Evolutionary conservation across 2,329 filamentous ascomycete species (phyloP).

Genomic region (Trichoderma sp.): DNA sequence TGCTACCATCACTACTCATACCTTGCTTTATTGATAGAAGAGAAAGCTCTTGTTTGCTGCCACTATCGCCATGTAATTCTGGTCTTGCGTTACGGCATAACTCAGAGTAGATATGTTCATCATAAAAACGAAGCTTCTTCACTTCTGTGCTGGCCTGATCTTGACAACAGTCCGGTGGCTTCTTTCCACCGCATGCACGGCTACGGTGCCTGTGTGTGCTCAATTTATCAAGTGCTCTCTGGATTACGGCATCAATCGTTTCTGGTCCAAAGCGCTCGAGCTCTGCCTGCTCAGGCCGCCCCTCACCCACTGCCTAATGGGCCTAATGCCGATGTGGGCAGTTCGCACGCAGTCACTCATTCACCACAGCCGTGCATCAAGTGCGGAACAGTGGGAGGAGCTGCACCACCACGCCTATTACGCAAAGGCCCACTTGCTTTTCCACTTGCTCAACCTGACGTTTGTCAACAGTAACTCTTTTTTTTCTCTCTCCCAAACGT

Average conservation of each 20-base stretch:
- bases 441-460: conserved; percentile 42
- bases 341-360: conserved; percentile 6
- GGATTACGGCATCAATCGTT: not conserved
- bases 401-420: conserved; percentile 38
- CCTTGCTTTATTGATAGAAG: too few species aligned
- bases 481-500: conserved; percentile 32
- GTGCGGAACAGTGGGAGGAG: conserved; percentile 29
- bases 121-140: too few species aligned
- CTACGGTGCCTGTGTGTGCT: not conserved
- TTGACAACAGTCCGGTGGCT: too few species aligned
- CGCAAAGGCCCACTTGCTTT: conserved; percentile 44
- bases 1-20: too few species aligned
- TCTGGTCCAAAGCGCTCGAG: not conserved
- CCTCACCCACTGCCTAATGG: conserved; percentile 9
- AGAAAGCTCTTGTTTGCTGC: too few species aligned
- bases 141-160: too few species aligned
- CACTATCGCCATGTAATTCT: too few species aligned
- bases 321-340: conserved; percentile 18
- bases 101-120: too few species aligned
- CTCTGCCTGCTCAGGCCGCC: conserved; percentile 13
- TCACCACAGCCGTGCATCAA: conserved; percentile 18
- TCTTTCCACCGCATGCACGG: not conserved
- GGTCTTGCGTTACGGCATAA: too few species aligned
- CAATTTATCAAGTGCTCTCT: not conserved
- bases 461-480: conserved; percentile 38